phyloP scores from a whole-genome alignment of 345 rosid species.

The Rhizophora apiculata region DNA sequence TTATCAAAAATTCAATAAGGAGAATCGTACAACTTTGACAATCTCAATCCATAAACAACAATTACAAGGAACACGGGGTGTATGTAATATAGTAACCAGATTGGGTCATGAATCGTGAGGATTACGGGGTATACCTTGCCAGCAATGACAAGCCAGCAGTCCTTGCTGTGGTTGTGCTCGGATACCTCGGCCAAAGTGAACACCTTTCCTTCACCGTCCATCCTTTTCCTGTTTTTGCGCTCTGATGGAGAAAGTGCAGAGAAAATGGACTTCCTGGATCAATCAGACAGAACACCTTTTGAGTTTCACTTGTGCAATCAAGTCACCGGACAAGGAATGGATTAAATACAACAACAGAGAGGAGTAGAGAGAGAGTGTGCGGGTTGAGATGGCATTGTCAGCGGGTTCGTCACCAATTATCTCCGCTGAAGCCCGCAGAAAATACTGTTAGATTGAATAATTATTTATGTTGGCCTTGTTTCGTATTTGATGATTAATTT shows the following conservation, averaged over 20 bases:
- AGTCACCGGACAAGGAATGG: too few relatives aligned
- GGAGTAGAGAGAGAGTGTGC: not conserved
- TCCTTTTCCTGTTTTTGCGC: conserved; percentile 16
- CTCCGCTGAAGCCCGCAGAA: too few relatives aligned
- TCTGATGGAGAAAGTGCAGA: not conserved
- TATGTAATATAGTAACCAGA: not conserved
- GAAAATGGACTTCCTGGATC: not conserved
- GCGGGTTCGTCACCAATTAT: not conserved
- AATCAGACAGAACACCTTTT: too few relatives aligned
- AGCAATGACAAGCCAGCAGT: conserved; percentile 85
- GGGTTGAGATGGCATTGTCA: conserved; percentile 17
- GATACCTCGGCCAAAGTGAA: conserved; percentile 72
- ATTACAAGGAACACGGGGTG: not conserved
- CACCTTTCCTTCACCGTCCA: conserved; percentile 59
- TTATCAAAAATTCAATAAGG: too few relatives aligned
- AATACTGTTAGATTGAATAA: too few relatives aligned
- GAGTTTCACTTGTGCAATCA: too few relatives aligned
- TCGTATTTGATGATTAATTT: too few relatives aligned
- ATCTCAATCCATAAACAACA: not conserved
- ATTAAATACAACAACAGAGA: not conserved
- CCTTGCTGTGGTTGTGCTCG: conserved; percentile 55
- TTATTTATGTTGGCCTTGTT: too few relatives aligned
- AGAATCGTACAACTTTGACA: too few relatives aligned
- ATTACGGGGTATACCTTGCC: conserved; percentile 55
- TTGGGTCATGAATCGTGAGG: not conserved